Conservation (phyloP, 2,329 filamentous ascomycete genomes). For the Trichoderma lentiforme region DNA sequence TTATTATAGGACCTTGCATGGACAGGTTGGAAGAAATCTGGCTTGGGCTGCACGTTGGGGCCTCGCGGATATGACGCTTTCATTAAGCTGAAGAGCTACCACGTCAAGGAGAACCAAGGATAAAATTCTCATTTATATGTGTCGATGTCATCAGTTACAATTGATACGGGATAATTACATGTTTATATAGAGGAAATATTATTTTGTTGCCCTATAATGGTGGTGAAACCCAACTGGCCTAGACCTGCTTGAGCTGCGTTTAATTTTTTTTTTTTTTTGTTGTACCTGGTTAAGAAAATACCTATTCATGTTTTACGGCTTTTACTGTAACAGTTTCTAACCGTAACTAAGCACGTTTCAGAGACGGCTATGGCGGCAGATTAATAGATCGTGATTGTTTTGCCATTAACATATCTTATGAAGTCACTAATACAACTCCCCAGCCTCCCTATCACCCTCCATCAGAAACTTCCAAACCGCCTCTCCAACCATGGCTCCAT, state of each 20-base stretch:
- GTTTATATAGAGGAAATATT: background rate
- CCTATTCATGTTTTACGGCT: too few relatives aligned
- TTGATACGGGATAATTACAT: too few relatives aligned
- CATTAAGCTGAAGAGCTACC: background rate
- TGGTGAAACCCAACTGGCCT: background rate
- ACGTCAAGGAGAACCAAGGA: background rate
- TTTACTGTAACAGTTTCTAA: too few relatives aligned
- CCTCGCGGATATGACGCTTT: background rate
- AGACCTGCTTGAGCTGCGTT: too few relatives aligned
- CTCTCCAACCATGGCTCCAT: background rate
- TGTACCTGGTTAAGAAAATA: too few relatives aligned
- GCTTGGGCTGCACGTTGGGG: background rate
- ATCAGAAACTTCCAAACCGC: background rate
- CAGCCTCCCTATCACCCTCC: background rate
- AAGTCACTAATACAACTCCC: too few relatives aligned
- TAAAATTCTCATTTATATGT: background rate
- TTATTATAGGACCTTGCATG: background rate
- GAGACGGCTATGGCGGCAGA: too few relatives aligned
- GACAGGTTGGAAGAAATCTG: background rate
- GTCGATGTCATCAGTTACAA: too few relatives aligned
- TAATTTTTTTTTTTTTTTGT: too few relatives aligned
- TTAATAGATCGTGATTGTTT: too few relatives aligned
- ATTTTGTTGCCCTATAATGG: background rate
- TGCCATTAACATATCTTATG: too few relatives aligned
- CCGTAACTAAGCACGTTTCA: too few relatives aligned